Base-by-base conservation (phyloP, 768 basidiomycete species). In the Mycena rosella region DNA sequence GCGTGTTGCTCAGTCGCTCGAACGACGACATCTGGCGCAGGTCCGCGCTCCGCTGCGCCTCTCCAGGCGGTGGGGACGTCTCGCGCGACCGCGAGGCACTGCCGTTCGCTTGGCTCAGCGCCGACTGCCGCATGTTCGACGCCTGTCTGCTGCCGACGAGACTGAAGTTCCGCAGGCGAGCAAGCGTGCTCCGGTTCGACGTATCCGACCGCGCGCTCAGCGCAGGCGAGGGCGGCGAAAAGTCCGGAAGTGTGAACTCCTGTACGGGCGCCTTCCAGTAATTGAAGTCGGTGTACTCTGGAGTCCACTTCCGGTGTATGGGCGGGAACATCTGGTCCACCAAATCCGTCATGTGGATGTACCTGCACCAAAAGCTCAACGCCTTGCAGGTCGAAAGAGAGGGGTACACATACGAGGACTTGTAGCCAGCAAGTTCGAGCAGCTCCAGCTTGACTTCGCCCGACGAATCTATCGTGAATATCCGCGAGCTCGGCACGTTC, bases 301-400 rank as follows among this genome's bases (percentile, higher is more conserved):
- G 89, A 15, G 91, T 87, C 88, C 91, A 92, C 76, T 94, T 95
- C 57, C 91, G 89, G 76, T 96, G 87, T 61, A 99, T 96, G 0
- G 97, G 95, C 36, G 98, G 98, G 83, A 99, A 99, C 91, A 98
- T 96, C 80, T 98, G 96, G 81, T 99, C 96, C 18, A 99, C 98
- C n/a, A 99, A 88, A 78, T 99, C 96, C 10, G 96, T 97, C 95
- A 99, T 96, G 76, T 96, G 94, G 66, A 98, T 98, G 78, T 99
- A 99, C 60, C 96, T 96, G 20, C 18, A n/a, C 20, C 8, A 59
- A 70, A 34, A 45, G 5, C 52, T 48, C 24, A 54, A 15, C 26
- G 38, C 34, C 13, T 27, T n/a, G n/a, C n/a, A n/a, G n/a, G 17
- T 20, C 1, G 27, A 3, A 47, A 15, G 36, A 29, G 29, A 22